phyloP scores from a whole-genome alignment of 306 rosid species.

The Casuarina glauca region DNA sequence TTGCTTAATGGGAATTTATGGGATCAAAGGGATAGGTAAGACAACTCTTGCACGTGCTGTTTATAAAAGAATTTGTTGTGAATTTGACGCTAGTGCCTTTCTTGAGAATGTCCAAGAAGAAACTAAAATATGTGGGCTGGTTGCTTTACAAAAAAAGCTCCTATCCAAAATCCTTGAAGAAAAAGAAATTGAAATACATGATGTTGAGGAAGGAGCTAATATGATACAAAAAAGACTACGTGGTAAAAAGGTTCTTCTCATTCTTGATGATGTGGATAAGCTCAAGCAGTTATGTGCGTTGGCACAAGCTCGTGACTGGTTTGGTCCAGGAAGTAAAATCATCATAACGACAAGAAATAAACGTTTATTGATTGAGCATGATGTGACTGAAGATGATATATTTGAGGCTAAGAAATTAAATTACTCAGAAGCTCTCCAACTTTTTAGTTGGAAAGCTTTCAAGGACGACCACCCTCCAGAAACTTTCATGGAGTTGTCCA shows the following conservation, averaged over 20 bases:
- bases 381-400: not conserved
- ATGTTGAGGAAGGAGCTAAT: not conserved
- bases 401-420: not conserved
- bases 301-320: not conserved
- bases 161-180: conserved; percentile 4
- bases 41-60: no score
- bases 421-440: not conserved
- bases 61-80: no score
- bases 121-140: not conserved
- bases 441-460: conserved; percentile 9
- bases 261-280: conserved; percentile 13
- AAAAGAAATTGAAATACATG: not conserved
- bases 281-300: not conserved
- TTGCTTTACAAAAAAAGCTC: not conserved
- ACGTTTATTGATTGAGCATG: not conserved
- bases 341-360: conserved; percentile 13
- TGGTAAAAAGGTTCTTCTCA: not conserved
- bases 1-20: not conserved
- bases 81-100: not conserved
- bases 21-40: not conserved
- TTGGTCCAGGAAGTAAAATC: conserved; percentile 14
- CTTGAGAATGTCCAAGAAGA: not conserved
- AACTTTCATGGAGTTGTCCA: not conserved
- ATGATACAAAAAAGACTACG: not conserved
- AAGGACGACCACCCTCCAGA: not conserved